A percentile compares a stretch with the other conserved stretches of the same genome.
Conservation (phyloP, 169 alveolate genomes). For the Haemoproteus tartakovskyi region DNA sequence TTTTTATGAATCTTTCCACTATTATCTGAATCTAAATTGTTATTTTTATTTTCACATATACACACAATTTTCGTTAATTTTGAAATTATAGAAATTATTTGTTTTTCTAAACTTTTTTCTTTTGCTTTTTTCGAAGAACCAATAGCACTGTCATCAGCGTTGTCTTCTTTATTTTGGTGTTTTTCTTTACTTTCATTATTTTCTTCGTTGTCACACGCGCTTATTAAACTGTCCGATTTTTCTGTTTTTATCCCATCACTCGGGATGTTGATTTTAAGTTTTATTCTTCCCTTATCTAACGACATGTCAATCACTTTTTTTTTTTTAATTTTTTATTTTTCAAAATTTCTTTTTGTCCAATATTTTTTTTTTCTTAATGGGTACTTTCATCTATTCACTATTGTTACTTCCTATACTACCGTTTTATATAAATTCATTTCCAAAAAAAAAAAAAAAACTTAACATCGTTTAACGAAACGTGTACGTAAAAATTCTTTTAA, state of each 20-base stretch:
- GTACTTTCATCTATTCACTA: no score
- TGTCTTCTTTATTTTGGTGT: slow-evolving; percentile 21
- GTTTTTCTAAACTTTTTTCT: slow-evolving; percentile 31
- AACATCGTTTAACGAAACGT: no score
- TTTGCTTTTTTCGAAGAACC: slow-evolving; percentile 24
- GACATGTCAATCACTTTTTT: background rate
- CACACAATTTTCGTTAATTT: slow-evolving; percentile 50
- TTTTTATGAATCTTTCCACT: slow-evolving; percentile 9
- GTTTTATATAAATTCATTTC: no score
- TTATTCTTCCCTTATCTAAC: slow-evolving; percentile 39
- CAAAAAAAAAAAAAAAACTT: no score
- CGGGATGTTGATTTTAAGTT: slow-evolving; percentile 34
- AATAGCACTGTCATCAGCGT: slow-evolving; percentile 5
- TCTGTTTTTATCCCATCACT: background rate
- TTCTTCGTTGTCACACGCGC: no score
- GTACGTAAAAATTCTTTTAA: no score
- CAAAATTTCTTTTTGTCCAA: no score
- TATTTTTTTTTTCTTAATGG: no score
- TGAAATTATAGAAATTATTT: slow-evolving; percentile 44
- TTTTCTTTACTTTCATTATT: no score
- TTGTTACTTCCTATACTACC: no score
- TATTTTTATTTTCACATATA: slow-evolving; percentile 52
- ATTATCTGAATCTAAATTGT: background rate
- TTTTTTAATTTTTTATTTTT: background rate
- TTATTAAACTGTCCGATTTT: no score